A percentile compares a stretch with the other conserved stretches of the same genome.
Conservation (phyloP, 345 rosid species). For the Brassica nigra region DNA sequence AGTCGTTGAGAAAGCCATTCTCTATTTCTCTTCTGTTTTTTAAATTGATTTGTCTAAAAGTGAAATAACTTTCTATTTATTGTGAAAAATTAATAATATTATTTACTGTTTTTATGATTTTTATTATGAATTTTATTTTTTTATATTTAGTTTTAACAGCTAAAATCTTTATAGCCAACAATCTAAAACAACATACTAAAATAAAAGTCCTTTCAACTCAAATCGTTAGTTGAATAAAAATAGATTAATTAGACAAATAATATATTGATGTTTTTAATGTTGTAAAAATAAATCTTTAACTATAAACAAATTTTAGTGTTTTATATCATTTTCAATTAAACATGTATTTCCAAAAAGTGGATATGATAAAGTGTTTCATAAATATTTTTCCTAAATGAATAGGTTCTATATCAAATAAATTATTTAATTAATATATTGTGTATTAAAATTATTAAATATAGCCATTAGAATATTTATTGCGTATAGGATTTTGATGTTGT, state of each 20-base stretch:
- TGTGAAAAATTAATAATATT: too few relatives aligned
- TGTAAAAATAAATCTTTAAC: not conserved
- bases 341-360: not conserved
- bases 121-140: too few relatives aligned
- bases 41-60: too few relatives aligned
- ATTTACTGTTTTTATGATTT: too few relatives aligned
- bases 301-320: not conserved
- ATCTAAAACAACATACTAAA: too few relatives aligned
- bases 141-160: too few relatives aligned
- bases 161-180: too few relatives aligned
- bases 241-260: not conserved
- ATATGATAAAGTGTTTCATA: not conserved
- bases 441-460: not conserved
- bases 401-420: not conserved
- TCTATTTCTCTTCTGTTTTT: too few relatives aligned
- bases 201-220: too few relatives aligned
- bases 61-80: too few relatives aligned
- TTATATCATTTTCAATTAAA: not conserved
- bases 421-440: not conserved
- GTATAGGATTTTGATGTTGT: too few relatives aligned
- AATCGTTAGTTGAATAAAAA: not conserved
- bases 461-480: not conserved
- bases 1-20: too few relatives aligned
- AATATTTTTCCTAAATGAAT: not conserved
- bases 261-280: not conserved